Conservation (phyloP, 176 grass and related monocot genomes). For the barley (Hordeum vulgare) region MorexV3_pseudomolecules_assembly NC_058524.1:601278380-601278879, state of each 20-base stretch:
- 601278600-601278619: conserved; percentile 67
- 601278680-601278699: conserved; percentile 85
- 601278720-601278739: conserved; percentile 77
- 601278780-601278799: conserved; percentile 81
- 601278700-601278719: conserved; percentile 85
- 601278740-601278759: conserved; percentile 80
- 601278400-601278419: conserved; percentile 11
- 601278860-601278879: conserved; percentile 23
- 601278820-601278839: conserved; percentile 56
- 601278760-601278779: conserved; percentile 65
- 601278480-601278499: conserved; percentile 4
- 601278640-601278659: conserved; percentile 93
- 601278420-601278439: background rate
- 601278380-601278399: too few relatives aligned
- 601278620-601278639: conserved; percentile 72
- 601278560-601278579: conserved; percentile 96
- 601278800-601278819: conserved; percentile 45
- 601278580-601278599: conserved; percentile 92
- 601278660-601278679: conserved; percentile 95
- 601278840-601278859: conserved; percentile 24
- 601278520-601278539: conserved; percentile 5
- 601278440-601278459: background rate
- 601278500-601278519: background rate
- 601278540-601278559: conserved; percentile 65
- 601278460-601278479: background rate